These are phyloP conservation scores for Panicum hallii DNA, from an alignment of 202 grass and related monocot species.

Conservation along the genomic window DNA sequence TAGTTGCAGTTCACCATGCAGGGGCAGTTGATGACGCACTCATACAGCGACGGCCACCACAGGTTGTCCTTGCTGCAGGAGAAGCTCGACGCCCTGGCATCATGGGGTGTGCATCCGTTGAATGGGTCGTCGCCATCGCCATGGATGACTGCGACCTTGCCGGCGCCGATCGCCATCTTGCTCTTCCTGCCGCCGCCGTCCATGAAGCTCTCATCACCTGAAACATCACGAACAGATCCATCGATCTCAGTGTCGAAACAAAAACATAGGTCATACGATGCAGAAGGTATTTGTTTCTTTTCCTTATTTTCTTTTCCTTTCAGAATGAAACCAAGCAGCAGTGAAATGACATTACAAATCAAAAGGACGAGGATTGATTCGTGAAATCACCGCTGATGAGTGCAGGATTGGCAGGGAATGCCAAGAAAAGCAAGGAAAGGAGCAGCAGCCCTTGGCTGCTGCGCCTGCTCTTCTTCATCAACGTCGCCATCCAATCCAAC, in stretches of 20 bases:
- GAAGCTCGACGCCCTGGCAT: background rate
- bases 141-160: background rate
- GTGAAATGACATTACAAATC: background rate
- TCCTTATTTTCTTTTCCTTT: background rate
- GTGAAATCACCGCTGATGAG: background rate
- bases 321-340: background rate
- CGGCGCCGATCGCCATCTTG: background rate
- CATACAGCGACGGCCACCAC: background rate
- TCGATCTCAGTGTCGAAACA: background rate
- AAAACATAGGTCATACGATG: too few relatives aligned
- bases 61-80: background rate
- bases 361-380: background rate
- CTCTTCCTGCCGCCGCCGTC: background rate
- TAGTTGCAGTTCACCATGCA: background rate
- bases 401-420: background rate
- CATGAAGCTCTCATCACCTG: background rate
- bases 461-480: background rate
- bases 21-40: background rate
- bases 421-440: slow-evolving; percentile 4
- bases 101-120: background rate
- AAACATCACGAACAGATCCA: background rate
- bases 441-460: background rate
- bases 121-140: background rate
- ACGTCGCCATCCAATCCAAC: background rate
- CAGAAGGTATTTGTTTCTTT: too few relatives aligned